Evolutionary conservation across 2,329 filamentous ascomycete genomes (phyloP), one percentile per base, ranked within the genome.

Genomic region (Parastagonospora nodorum): DNA sequence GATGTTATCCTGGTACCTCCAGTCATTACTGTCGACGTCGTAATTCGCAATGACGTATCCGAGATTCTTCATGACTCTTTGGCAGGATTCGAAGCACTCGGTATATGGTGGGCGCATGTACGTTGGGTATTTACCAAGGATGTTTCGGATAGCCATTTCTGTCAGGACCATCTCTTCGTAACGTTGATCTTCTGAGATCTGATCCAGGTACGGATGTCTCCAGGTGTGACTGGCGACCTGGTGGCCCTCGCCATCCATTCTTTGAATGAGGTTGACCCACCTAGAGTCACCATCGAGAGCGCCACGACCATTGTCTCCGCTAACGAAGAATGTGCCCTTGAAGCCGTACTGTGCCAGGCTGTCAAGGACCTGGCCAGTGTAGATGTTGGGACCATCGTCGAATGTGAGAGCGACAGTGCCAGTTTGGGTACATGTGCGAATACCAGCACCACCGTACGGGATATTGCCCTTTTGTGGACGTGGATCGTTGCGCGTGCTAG

Each of bases 311-410:
- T 82, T 82, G 64, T 77, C 81, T 1, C 81, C 81, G 2, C 78
- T 83, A 47, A 87, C 75, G 64, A 87, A 88, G 68, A 89, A 88
- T 0, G 86, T 88, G 1, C 84, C 85, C 53, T 82, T 85, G 9
- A 82, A 84, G 15, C 79, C 73, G 61, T 86, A 84, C 16, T 72
- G 75, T 49, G 79, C 77, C 16, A 88, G 75, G 42, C 84, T 75
- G 60, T 87, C 81, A 5, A 88, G 77, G 10, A 88, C 77, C 50
- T 84, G 78, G 24, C 72, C 71, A 0, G 85, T 88, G 66, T 84
- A 87, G 51, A 81, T 82, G 7, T 54, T 42, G 8, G 85, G 85
- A 0, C 85, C 85, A 64, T 88, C 85, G 58, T 88, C 85, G 55
- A 81, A 88, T 0, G 84, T 88, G 45, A 88, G 68, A 12, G 85